Percentiles rank a stretch among this genome's conserved stretches.
Evolutionary conservation across 805 yeast genomes (phyloP).

Genomic region (Ogataea pilisensis): DNA sequence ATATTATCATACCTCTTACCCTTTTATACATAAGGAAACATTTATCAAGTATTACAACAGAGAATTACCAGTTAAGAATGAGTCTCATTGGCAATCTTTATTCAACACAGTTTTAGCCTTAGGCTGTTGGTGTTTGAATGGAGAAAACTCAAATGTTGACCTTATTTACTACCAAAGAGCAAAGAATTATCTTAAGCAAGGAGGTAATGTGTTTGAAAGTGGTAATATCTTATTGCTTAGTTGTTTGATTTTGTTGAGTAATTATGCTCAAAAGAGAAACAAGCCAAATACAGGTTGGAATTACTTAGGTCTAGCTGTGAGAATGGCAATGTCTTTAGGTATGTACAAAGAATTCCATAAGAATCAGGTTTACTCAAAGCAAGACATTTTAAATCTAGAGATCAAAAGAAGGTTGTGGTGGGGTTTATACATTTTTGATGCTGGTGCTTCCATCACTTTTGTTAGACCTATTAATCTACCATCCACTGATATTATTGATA

Average conservation of each 20-base stretch:
- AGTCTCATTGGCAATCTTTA: conserved; percentile 49
- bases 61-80: conserved; percentile 37
- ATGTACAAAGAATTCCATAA: conserved; percentile 46
- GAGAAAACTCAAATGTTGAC: conserved; percentile 50
- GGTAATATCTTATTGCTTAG: conserved; percentile 54
- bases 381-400: conserved; percentile 44
- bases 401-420: conserved; percentile 64
- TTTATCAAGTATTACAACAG: conserved; percentile 45
- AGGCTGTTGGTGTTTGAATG: conserved; percentile 66
- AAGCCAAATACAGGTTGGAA: conserved; percentile 70
- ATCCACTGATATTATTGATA: conserved; percentile 41
- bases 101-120: conserved; percentile 56
- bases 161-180: conserved; percentile 53
- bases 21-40: conserved; percentile 53
- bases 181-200: conserved; percentile 35
- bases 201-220: conserved; percentile 49
- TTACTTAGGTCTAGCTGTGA: conserved; percentile 56
- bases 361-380: conserved; percentile 25
- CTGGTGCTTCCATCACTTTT: conserved; percentile 59
- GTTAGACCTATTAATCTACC: conserved; percentile 62
- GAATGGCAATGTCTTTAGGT: conserved; percentile 67
- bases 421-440: conserved; percentile 61
- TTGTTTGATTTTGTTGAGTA: conserved; percentile 50
- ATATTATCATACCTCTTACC: conserved; percentile 58
- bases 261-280: conserved; percentile 60